Evolutionary conservation across 2,329 filamentous ascomycete genomes (phyloP), one percentile per base, ranked within the genome.

Genomic region (Aspergillus costaricaensis): DNA sequence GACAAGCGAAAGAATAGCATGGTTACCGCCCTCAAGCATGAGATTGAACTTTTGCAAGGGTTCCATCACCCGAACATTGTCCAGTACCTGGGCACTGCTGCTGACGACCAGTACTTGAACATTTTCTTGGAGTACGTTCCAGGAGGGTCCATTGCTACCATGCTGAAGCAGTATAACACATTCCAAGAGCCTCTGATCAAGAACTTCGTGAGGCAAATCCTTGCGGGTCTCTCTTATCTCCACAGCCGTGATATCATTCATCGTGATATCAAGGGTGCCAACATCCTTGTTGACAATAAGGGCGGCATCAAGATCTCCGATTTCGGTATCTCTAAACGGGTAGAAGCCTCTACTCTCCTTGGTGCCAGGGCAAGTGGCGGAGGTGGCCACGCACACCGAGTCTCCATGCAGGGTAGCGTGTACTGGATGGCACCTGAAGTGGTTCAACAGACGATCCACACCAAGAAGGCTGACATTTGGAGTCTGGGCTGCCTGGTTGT

Each of bases 361-460:
- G 75, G 74, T 36, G 72, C 76, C 52, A 72, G 72, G 47, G 79
- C 77, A 52, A 77, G 71, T 58, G 73, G 70, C 17, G 74, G 67
- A 21, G 72, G 71, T 38, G 68, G 73, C 27, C 78, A 82, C 64
- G 76, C 82, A 48, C 81, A 85, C 66, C 82, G 82, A 6, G 83
- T 87, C 10, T 98, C 94, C 1, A 85, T 99, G 3, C 95, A 99
- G 76, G 95, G 95, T 14, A 97, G 92, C 25, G 95, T 99, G 55
- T 99, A 97, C 80, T 99, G 95, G 95, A 99, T 99, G 95, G 95
- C 95, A 0, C 95, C 95, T 8, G 95, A 99, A 80, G 95, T 99
- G 19, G 95, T 99, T 64, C 95, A 95, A 72, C 95, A 98, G 79
- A 98, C 94, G 3, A 93, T 92, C 5, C 97, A 99, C 79, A 98